Evolutionary conservation across 1,284 basidiomycete species (phyloP), one percentile per base, ranked within the genome.

Genomic region (Omphalotus olearius): DNA sequence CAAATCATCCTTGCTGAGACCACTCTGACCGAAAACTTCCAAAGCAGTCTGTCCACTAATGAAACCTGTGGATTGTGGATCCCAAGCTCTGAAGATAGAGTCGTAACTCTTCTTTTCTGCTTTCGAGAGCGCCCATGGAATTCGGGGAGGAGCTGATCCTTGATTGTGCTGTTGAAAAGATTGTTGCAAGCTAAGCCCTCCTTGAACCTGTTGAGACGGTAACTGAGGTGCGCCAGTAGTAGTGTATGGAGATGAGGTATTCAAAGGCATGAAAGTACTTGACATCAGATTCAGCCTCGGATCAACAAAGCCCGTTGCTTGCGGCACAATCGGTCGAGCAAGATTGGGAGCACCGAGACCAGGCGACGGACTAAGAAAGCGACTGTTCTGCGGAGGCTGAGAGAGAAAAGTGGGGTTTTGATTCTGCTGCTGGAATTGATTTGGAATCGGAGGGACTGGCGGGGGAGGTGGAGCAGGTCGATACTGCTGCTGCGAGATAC

Each of bases 91-190:
- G 75, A 99, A 99, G 63, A 98, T 96, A 64, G 91, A 82, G 67
- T 98, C 93, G 65, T 99, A 99, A 61, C 88, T 89, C 76, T 98
- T 98, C 76, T 94, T 94, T 75, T 99, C 96, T 36, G 86, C 83
- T 66, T 91, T 90, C 17, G 84, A 85, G 52, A 98, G 73, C 0
- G 85, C 80, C 96, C 97, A 99, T 0, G 93, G 85, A 20, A 98
- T 78, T 62, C 83, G 85, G 18, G 91, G 91, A 13, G 83, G 75
- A 2, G 80, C 70, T 33, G 82, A 80, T 0, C 89, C 85, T 66
- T 91, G 83, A 63, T 91, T 90, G 58, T 86, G 79, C 61, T 91
- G 85, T 67, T 88, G 84, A 66, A 93, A 84, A 26, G 82, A 84
- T 62, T 91, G 86, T 64, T 89, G 85, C 3, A 92, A 74, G 30